Evolutionary conservation across 805 yeast species (phyloP).

Genomic region (Blastobotrys americana): DNA sequence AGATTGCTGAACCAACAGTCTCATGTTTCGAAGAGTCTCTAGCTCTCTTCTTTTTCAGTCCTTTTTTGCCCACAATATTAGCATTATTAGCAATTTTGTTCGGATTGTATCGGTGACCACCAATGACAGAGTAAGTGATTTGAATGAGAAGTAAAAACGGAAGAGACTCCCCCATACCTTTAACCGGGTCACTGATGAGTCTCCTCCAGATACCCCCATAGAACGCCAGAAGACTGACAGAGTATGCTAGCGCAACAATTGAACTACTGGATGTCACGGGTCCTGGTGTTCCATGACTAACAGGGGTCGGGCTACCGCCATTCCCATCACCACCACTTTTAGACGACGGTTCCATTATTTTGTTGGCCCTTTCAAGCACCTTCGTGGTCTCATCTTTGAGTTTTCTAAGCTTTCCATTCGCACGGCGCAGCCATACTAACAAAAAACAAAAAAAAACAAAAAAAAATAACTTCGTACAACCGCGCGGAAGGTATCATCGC

Average conservation of each 20-base stretch:
- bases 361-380: too few species aligned
- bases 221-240: conserved; percentile 1
- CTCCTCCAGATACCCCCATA: conserved; percentile 5
- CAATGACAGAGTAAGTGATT: conserved; percentile 20
- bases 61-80: conserved; percentile 4
- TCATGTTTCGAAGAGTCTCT: neutral
- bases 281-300: neutral
- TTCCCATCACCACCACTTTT: too few species aligned
- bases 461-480: too few species aligned
- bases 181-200: conserved; percentile 14
- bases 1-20: neutral
- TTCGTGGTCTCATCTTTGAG: too few species aligned
- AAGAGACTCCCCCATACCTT: conserved; percentile 16
- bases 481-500: too few species aligned
- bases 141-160: conserved; percentile 17
- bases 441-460: too few species aligned
- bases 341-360: too few species aligned
- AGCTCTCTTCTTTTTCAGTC: conserved; percentile 1
- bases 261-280: neutral
- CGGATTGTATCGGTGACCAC: conserved; percentile 7
- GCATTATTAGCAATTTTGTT: neutral
- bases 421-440: too few species aligned
- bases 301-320: neutral
- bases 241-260: neutral
- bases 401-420: too few species aligned